Conservation (phyloP, 2,329 filamentous ascomycete species). For the Coniella lustricola region DNA sequence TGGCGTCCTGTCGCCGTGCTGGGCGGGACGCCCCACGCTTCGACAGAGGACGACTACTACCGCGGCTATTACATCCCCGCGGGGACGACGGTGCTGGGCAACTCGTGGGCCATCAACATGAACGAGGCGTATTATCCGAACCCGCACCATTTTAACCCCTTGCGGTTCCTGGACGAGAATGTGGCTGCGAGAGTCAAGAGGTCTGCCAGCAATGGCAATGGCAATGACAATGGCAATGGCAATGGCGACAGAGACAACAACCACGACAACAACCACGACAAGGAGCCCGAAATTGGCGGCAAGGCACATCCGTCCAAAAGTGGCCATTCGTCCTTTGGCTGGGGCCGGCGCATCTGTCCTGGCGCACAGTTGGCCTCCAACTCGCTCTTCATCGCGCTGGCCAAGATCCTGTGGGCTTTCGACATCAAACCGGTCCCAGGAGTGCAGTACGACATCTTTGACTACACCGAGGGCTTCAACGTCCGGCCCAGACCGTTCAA, state of each 20-base stretch:
- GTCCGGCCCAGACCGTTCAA: slow-evolving; percentile 19
- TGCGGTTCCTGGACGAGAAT: slow-evolving; percentile 16
- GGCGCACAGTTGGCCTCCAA: slow-evolving; percentile 19
- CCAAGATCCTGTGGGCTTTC: slow-evolving; percentile 40
- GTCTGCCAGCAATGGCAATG: background rate
- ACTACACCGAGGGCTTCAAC: slow-evolving; percentile 21
- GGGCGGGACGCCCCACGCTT: slow-evolving; percentile 38
- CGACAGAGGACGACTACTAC: slow-evolving; percentile 40
- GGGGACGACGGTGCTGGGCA: slow-evolving; percentile 35
- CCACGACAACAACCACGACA: too few relatives aligned
- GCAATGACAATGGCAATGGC: too few relatives aligned
- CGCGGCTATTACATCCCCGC: slow-evolving; percentile 41
- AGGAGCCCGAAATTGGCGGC: slow-evolving; percentile 5
- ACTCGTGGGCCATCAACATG: slow-evolving; percentile 26
- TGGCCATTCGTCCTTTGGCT: slow-evolving; percentile 39
- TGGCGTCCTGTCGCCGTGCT: slow-evolving; percentile 35
- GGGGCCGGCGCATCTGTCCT: slow-evolving; percentile 33
- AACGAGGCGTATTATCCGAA: slow-evolving; percentile 19
- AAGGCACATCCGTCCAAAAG: slow-evolving; percentile 17
- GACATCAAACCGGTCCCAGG: slow-evolving; percentile 20
- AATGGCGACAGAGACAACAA: background rate
- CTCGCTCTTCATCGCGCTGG: slow-evolving; percentile 24
- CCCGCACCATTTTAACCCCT: slow-evolving; percentile 19
- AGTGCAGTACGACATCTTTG: slow-evolving; percentile 17
- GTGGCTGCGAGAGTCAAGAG: slow-evolving; percentile 11